Evolutionary conservation across 2,329 filamentous ascomycete species (phyloP).

Genomic region (Colletotrichum cuscutae): DNA sequence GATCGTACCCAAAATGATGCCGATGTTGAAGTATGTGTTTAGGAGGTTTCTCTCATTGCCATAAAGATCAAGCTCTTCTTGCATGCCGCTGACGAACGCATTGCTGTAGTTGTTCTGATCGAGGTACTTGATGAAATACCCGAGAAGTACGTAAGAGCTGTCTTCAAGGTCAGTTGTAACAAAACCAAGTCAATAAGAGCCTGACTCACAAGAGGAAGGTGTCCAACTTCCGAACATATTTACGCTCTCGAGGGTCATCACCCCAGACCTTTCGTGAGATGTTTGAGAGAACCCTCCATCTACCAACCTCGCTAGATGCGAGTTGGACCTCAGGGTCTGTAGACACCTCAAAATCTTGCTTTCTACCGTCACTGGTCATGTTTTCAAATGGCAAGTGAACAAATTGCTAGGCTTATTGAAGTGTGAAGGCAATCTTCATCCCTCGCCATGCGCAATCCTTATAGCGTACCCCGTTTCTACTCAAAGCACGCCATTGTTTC

Average conservation of each 20-base stretch:
- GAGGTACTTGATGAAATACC: neutral
- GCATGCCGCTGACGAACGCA: neutral
- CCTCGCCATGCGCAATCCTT: neutral
- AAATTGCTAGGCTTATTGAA: neutral
- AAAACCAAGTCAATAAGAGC: neutral
- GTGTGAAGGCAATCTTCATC: too few species aligned
- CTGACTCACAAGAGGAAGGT: neutral
- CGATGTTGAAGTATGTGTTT: neutral
- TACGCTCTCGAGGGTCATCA: neutral
- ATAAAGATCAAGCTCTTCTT: neutral
- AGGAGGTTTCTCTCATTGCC: neutral
- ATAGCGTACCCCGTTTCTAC: neutral
- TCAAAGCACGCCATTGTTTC: neutral
- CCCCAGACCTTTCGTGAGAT: neutral
- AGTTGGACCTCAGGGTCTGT: neutral
- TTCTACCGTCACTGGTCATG: neutral
- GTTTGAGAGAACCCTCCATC: neutral
- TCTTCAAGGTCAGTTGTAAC: rapidly evolving
- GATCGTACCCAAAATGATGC: neutral
- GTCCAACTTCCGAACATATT: neutral
- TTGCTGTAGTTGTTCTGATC: neutral
- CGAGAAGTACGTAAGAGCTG: neutral
- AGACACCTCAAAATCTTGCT: neutral
- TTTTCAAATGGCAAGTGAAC: neutral
- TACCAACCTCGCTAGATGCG: neutral